Evolutionary conservation across 2,329 filamentous ascomycete genomes (phyloP).

Genomic region (Cercospora sp.): DNA sequence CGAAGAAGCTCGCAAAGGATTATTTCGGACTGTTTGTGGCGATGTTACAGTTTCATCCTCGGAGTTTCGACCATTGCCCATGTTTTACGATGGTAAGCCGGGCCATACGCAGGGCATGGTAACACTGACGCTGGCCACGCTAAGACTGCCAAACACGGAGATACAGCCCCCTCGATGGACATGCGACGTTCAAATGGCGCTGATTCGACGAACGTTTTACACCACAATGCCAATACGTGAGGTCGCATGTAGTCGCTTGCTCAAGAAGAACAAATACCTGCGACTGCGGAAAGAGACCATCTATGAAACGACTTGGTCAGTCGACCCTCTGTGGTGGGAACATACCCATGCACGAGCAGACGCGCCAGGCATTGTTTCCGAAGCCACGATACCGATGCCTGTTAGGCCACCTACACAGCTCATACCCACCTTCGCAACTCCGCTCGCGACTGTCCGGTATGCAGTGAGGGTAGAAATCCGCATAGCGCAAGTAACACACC

Average conservation of each 20-base stretch:
- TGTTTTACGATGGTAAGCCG: neutral
- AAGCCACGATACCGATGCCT: neutral
- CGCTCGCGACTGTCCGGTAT: neutral
- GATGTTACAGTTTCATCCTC: neutral
- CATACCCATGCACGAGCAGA: neutral
- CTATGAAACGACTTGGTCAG: neutral
- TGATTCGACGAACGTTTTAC: slow-evolving; percentile 1
- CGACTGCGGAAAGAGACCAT: neutral
- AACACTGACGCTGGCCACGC: neutral
- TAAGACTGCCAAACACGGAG: neutral
- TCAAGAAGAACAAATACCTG: neutral
- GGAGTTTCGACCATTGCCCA: neutral
- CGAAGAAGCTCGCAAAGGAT: slow-evolving; percentile 1
- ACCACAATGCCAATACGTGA: slow-evolving; percentile 8
- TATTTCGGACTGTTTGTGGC: slow-evolving; percentile 1
- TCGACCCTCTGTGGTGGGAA: neutral
- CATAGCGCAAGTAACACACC: neutral
- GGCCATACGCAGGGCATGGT: neutral
- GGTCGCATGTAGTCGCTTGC: neutral
- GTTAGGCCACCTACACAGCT: neutral
- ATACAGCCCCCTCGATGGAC: slow-evolving; percentile 5
- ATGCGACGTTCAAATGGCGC: slow-evolving; percentile 4
- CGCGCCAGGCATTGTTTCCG: neutral
- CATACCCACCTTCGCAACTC: neutral
- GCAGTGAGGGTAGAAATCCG: neutral